Conservation (phyloP, 768 basidiomycete species). For the Paxillus involutus region DNA sequence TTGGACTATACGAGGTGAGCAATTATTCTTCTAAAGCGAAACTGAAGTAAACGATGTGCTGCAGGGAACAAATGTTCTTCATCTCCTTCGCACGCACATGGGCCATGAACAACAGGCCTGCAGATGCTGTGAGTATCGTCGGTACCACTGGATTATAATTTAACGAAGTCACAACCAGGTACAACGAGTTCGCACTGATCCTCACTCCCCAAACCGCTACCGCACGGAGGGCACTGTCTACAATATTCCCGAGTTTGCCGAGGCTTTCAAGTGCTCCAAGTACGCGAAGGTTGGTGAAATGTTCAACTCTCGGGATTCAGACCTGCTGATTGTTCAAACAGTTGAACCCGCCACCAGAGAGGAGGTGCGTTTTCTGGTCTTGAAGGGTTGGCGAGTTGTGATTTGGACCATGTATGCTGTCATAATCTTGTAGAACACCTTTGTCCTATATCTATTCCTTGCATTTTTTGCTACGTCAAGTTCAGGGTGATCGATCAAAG, state of each 20-base stretch:
- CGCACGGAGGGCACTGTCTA: constrained; percentile 84
- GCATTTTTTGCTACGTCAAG: not conserved
- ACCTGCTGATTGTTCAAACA: constrained; percentile 26
- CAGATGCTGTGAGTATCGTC: constrained; percentile 57
- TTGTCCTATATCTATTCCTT: not conserved
- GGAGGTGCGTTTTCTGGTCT: constrained; percentile 82
- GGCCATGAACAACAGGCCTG: constrained; percentile 79
- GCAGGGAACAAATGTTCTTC: constrained; percentile 92
- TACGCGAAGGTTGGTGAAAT: constrained; percentile 61
- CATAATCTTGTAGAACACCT: constrained; percentile 5
- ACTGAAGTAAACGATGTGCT: not conserved
- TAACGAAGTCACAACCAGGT: constrained; percentile 41
- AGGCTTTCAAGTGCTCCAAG: constrained; percentile 80
- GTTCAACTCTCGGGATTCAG: not conserved
- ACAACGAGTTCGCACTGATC: constrained; percentile 80
- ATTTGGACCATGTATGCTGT: constrained; percentile 6
- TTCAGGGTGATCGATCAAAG: constrained; percentile 38
- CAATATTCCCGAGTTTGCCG: constrained; percentile 87
- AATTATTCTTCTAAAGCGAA: not conserved
- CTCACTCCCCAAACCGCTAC: constrained; percentile 80
- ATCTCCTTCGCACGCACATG: constrained; percentile 87
- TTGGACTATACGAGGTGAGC: constrained; percentile 68
- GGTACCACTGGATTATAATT: not conserved
- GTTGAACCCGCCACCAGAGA: constrained; percentile 82
- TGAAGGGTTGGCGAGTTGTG: constrained; percentile 18